Evolutionary conservation across 495 filamentous ascomycete genomes (phyloP), one percentile per base, ranked within the genome.

Genomic region (Aspergillus cavernicola): DNA sequence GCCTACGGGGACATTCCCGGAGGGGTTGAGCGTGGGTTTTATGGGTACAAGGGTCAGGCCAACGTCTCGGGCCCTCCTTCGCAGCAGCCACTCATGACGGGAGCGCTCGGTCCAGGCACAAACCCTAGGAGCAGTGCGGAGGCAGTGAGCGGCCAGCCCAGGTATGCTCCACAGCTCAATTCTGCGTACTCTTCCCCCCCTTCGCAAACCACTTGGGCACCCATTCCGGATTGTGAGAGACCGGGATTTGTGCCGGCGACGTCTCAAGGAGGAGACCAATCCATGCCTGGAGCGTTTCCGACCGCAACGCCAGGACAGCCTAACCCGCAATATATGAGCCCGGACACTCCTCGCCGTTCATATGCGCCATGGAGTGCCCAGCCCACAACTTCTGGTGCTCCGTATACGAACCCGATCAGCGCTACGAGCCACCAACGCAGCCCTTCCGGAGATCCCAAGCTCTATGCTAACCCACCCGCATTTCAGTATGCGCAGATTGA

Each of bases 401-500:
- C 50, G n/a, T 62, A 62, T 48, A 39, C 50, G 6, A 33, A 33
- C 7, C 33, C 52, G 19, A 52, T 23, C 10, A 26, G 22, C 12
- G 24, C 63, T 32, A 23, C 55, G 32, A 53, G 38, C 41, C 58
- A 61, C 48, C 65, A 71, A 44, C 64, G 66, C 6, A 63, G 57
- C 32, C 50, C 62, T 5, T 68, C 69, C 1, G 55, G 55, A 24
- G 62, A 68, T 52, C 44, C 59, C n/a, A 52, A 53, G 0, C 44
- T 61, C 19, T 76, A 76, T 54, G 70, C 70, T 18, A 57, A 68
- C 4, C 69, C 64, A 0, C 39, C 59, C 18, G 57, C 59, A 28
- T 76, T 63, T 28, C 72, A 76, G 49, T 76, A 76, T 60, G 72
- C 73, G 3, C 65, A 74, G 20, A 51, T 75, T 28, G 72, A 77